These are phyloP conservation scores for Stygiomarasmius scandens DNA, from an alignment of 1,284 basidiomycete genomes.

Conservation along the genomic window DNA sequence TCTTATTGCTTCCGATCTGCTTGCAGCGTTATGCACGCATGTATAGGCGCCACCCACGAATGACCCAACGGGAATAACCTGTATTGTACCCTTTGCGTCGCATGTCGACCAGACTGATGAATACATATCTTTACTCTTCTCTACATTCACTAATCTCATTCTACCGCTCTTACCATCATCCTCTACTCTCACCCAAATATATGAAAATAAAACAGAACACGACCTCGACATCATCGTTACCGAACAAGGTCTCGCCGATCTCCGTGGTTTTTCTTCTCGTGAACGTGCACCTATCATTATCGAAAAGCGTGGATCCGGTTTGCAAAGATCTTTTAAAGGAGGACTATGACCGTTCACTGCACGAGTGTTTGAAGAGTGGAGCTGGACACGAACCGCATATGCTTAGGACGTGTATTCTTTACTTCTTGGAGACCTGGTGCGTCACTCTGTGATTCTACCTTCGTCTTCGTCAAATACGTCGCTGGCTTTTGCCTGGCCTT, in stretches of 20 bases:
- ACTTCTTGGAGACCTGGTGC: too few species aligned
- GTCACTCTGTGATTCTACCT: slow-evolving; percentile 3
- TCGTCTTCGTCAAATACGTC: background rate
- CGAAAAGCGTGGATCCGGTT: slow-evolving; percentile 50
- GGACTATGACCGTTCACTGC: slow-evolving; percentile 50
- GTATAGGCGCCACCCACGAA: slow-evolving; percentile 48
- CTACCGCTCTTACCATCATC: too few species aligned
- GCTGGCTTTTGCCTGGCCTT: too few species aligned
- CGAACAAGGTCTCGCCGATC: slow-evolving; percentile 53
- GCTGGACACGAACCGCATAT: slow-evolving; percentile 55
- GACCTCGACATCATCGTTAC: slow-evolving; percentile 50
- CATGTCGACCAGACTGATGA: slow-evolving; percentile 49
- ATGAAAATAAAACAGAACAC: slow-evolving; percentile 36
- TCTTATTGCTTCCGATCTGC: too few species aligned
- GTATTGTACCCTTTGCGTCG: slow-evolving; percentile 52
- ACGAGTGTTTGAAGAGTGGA: slow-evolving; percentile 48
- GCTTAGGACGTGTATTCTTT: slow-evolving; percentile 36
- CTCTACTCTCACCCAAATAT: too few species aligned
- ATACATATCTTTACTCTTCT: too few species aligned
- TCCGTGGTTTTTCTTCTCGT: slow-evolving; percentile 50
- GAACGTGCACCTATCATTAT: slow-evolving; percentile 54
- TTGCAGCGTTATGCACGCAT: too few species aligned
- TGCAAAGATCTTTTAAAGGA: slow-evolving; percentile 43
- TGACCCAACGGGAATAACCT: slow-evolving; percentile 53
- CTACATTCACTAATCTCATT: too few species aligned